Evolutionary conservation across 768 basidiomycete genomes (phyloP).

Genomic region (Kwoniella sp.): DNA sequence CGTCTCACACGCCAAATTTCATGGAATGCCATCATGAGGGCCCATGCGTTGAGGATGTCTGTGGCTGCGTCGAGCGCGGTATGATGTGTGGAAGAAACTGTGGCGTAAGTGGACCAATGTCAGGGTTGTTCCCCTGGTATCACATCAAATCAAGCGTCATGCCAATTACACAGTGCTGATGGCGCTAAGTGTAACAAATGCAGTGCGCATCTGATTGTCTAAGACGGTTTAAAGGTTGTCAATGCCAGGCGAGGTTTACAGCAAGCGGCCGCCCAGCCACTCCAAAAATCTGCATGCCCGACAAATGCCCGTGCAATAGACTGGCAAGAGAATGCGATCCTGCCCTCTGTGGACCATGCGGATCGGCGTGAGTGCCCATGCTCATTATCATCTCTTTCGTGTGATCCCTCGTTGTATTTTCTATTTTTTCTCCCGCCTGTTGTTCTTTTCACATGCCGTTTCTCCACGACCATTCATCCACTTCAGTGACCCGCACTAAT

Average conservation of each 20-base stretch:
- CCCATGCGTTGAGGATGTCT: conserved; percentile 7
- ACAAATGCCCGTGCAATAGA: conserved; percentile 15
- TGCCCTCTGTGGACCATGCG: conserved; percentile 19
- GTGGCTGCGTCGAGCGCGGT: conserved; percentile 4
- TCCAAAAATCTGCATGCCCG: background rate
- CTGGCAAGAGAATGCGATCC: conserved; percentile 17
- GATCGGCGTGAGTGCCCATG: conserved; percentile 9
- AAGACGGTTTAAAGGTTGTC: conserved; percentile 9
- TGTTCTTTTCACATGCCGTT: no score
- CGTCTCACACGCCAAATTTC: background rate
- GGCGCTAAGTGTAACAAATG: background rate
- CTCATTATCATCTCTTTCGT: background rate
- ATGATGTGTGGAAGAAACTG: conserved; percentile 22
- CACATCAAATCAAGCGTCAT: no score
- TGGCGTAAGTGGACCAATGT: conserved; percentile 10
- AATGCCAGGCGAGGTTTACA: background rate
- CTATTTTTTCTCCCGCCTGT: no score
- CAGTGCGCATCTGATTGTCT: conserved; percentile 12
- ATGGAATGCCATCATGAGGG: conserved; percentile 17
- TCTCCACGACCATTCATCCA: no score
- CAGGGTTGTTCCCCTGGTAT: background rate
- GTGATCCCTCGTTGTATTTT: no score
- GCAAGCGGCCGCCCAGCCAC: background rate
- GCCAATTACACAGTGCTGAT: no score
- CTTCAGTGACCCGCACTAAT: no score